Evolutionary conservation across 2,329 filamentous ascomycete genomes (phyloP), one percentile per base, ranked within the genome.

Genomic region (Xylaria sp.): DNA sequence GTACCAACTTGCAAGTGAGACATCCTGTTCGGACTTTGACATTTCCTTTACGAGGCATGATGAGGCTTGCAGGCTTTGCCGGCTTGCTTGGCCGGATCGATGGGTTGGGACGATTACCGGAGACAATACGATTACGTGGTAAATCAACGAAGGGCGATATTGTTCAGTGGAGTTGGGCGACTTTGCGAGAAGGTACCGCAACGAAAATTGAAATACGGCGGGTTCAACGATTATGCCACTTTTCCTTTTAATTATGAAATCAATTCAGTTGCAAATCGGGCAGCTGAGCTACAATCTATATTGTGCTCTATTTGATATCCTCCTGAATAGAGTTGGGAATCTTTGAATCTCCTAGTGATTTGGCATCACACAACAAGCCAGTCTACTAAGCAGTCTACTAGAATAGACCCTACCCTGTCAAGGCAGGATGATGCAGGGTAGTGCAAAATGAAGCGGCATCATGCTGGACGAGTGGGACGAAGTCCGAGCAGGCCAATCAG

Each of bases 31-130:
- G 69, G 54, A 76, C 75, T 62, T 77, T 77, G 8, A 55, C 21
- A 21, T 60, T 75, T 10, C 75, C 75, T 64, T 77, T 76, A 42
- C 75, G 75, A 69, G 72, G 55, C 75, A 76, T 77, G 29, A 76
- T 77, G 29, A 40, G 32, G 16, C 37, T 27, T 25, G 32, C 18
- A 10, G 37, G 35, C 48, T 40, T 42, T 53, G 48, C 60, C 53
- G 68, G 63, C 69, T 40, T 8, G 23, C 3, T 2, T 27, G 6
- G 16, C 13, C 16, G 68, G 18, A 35, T 27, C 23, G 50, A n/a
- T 21, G 35, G 1, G 37, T 21, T 47, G 6, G 42, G 60, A 23
- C 29, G 53, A 51, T 44, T 21, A 8, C 51, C 44, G n/a, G 35
- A 37, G 44, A 53, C n/a, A 25, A 42, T 51, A 9, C 42, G 25